Percentiles rank a stretch among this genome's conserved stretches.
Evolutionary conservation across 1,284 basidiomycete genomes (phyloP).

Genomic region (Sporisorium graminicola): DNA sequence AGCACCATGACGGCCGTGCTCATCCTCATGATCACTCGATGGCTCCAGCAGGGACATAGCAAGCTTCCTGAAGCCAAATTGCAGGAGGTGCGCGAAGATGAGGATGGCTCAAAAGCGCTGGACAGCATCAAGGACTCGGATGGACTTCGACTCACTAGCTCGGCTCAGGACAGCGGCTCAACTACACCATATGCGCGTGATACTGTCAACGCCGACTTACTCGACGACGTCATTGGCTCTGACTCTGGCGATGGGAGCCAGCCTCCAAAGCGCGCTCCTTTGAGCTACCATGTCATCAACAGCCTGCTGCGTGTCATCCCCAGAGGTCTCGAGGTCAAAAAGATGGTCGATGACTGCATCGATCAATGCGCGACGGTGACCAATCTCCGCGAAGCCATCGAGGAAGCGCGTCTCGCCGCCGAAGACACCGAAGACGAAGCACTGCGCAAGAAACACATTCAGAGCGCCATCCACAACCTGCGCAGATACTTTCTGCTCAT

Average conservation of each 20-base stretch:
- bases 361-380: slow-evolving; percentile 83
- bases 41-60: slow-evolving; percentile 74
- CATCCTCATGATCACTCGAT: slow-evolving; percentile 85
- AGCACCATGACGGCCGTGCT: slow-evolving; percentile 91
- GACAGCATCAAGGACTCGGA: slow-evolving; percentile 6
- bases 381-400: slow-evolving; percentile 88
- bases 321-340: slow-evolving; percentile 88
- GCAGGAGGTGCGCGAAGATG: slow-evolving; percentile 27
- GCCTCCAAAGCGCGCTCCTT: slow-evolving; percentile 36
- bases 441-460: slow-evolving; percentile 76
- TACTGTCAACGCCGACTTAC: slow-evolving; percentile 37
- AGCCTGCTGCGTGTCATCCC: slow-evolving; percentile 88
- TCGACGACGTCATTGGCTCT: slow-evolving; percentile 17
- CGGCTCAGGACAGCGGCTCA: slow-evolving; percentile 26
- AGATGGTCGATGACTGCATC: slow-evolving; percentile 88
- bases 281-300: slow-evolving; percentile 77
- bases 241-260: slow-evolving; percentile 1
- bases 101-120: background rate
- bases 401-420: slow-evolving; percentile 80
- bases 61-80: slow-evolving; percentile 65
- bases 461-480: slow-evolving; percentile 55
- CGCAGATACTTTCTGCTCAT: slow-evolving; percentile 85
- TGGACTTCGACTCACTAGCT: slow-evolving; percentile 19
- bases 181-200: slow-evolving; percentile 28
- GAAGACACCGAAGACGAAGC: slow-evolving; percentile 83